Evolutionary conservation across 192 early-diverging fungal genomes (phyloP), one percentile per base, ranked within the genome.

Genomic region (Coemansia sp.): DNA sequence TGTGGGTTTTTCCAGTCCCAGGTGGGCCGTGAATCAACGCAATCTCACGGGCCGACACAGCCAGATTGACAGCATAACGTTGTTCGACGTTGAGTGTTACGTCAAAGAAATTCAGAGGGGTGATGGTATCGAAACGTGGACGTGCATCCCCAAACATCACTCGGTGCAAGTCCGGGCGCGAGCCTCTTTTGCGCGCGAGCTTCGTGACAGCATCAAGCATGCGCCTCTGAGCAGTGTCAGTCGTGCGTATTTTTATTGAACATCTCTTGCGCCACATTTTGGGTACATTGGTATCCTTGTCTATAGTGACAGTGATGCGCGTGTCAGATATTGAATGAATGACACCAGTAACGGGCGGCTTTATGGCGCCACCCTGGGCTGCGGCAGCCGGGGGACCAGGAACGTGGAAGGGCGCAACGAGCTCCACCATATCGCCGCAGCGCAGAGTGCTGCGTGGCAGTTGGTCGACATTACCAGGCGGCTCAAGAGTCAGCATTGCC

Each of bases 1-100:
- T 93, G 60, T 92, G 85, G 2, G 95, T 97, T 68, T 97, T 95
- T 49, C 94, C 94, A 19, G 92, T 93, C 47, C 89, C 90, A 16
- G 91, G 91, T 23, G 93, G 93, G 16, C 93, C 92, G 61, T 95
- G 93, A 28, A 94, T 83, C 50, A 95, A 72, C 7, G 89, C 87
- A 5, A 93, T 62, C 7, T 92, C 85, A 21, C 84, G 62, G 0
- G 90, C 83, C 0, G 64, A 71, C n/a, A 92, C 64, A 0, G 87
- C 85, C 61, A 85, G 81, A 18, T 62, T 59, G 0, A 95, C 87
- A 0, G 92, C 93, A 18, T 80, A 78, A 24, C 73, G 74, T 64
- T 95, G 93, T n/a, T 85, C 85, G 3, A 68, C 76, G 64, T 95
- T 94, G 7, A 95, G 72, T 2, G 68, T 16, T 68, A 41, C 3